Conservation (phyloP, 768 basidiomycete genomes). For the Cubamyces lactineus region DNA sequence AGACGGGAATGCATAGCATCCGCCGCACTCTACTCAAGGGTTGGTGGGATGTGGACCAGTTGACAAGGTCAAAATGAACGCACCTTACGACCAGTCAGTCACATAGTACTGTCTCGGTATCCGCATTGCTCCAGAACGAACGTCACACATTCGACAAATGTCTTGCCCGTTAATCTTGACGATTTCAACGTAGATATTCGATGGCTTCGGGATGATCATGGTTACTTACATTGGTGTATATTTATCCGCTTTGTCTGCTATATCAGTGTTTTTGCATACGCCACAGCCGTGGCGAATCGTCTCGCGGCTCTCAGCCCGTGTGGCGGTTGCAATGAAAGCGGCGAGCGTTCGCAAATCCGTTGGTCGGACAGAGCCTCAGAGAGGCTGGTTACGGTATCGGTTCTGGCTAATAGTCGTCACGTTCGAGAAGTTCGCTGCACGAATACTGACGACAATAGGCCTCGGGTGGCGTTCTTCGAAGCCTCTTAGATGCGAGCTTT, state of each 20-base stretch:
- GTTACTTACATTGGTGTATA: slow-evolving; percentile 3
- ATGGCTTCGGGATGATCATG: neutral
- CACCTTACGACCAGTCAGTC: neutral
- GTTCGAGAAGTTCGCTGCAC: too few relatives aligned
- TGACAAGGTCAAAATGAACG: slow-evolving; percentile 22
- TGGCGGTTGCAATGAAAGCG: too few relatives aligned
- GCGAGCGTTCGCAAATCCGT: too few relatives aligned
- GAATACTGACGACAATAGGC: too few relatives aligned
- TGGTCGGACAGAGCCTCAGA: too few relatives aligned
- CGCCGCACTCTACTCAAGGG: slow-evolving; percentile 38
- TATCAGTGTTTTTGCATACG: neutral
- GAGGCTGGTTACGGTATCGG: too few relatives aligned
- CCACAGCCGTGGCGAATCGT: too few relatives aligned
- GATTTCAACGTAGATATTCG: slow-evolving; percentile 10
- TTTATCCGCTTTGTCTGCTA: slow-evolving; percentile 14
- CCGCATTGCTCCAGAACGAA: too few relatives aligned
- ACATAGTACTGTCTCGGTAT: neutral
- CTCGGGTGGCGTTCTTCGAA: neutral
- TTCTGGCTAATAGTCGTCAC: too few relatives aligned
- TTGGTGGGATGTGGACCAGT: slow-evolving; percentile 39
- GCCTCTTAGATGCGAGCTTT: neutral
- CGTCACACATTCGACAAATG: neutral
- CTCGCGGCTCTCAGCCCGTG: too few relatives aligned
- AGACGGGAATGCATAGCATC: slow-evolving; percentile 35
- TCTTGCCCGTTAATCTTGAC: slow-evolving; percentile 3